Evolutionary conservation across 1,284 basidiomycete genomes (phyloP), one percentile per base, ranked within the genome.

Genomic region (Trametes polyzona): DNA sequence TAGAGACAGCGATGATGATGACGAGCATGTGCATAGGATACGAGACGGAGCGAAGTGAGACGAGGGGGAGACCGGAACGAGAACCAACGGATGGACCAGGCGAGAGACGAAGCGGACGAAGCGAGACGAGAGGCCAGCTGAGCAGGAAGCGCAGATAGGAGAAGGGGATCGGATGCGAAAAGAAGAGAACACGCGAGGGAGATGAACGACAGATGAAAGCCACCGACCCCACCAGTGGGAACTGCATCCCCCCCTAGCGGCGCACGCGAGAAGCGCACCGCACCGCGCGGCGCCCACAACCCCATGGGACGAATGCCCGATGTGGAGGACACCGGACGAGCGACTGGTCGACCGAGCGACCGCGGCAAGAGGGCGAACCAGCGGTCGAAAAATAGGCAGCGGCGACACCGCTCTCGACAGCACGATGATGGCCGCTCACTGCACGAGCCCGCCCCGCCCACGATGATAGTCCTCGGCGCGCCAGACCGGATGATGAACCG

Each of bases 371-470:
- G 19, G 40, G 41, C 41, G 41, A 26, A 16, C 27, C 43, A 32
- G 29, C 14, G 39, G 39, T 24, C 39, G 9, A 3, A 17, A 11
- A 7, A n/a, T 21, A 21, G 14, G 16, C 21, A 17, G 36, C 32
- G 8, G 36, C 33, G 19, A 27, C 36, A 12, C 6, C 36, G 3
- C 17, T 6, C n/a, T n/a, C n/a, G n/a, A n/a, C n/a, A n/a, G n/a
- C n/a, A n/a, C n/a, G n/a, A n/a, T n/a, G n/a, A n/a, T n/a, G n/a
- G n/a, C 14, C 51, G 36, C 41, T 59, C 50, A 63, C 58, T 63
- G 62, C 16, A 63, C 62, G 21, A 63, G 53, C 51, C 52, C 43
- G 43, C 47, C 41, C 16, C 58, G 47, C 35, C 50, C 53, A 12
- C 56, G 41, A 23, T 37, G 17, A 21, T 54, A 47, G n/a, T 53